A percentile compares a stretch with the other conserved stretches of the same genome.
These are phyloP conservation scores for Phytophthora sp. DNA, from an alignment of 352 stramenopile species.

Conservation along the genomic window DNA sequence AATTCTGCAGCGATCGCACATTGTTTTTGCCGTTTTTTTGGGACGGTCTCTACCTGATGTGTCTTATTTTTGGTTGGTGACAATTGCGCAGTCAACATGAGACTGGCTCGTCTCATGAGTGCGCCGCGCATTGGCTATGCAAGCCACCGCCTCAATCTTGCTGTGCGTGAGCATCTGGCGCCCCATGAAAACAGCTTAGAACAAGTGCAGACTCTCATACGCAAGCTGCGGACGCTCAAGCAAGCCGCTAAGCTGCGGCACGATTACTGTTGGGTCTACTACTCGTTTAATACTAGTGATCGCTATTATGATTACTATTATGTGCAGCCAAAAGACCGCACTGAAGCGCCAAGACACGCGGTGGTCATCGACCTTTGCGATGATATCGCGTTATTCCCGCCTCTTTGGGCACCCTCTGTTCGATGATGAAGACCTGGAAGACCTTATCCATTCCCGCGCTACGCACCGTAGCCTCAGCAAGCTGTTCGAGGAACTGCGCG, in stretches of 20 bases:
- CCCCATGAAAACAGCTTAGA: too few relatives aligned
- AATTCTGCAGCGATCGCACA: too few relatives aligned
- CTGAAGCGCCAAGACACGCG: neutral
- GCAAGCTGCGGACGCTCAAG: neutral
- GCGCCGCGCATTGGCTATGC: too few relatives aligned
- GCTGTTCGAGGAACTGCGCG: neutral
- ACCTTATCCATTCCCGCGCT: neutral
- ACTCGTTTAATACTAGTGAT: neutral
- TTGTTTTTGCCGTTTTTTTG: too few relatives aligned
- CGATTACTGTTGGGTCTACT: neutral
- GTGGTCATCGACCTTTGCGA: neutral
- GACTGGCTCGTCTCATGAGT: too few relatives aligned
- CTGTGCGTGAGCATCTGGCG: too few relatives aligned
- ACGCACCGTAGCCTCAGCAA: neutral
- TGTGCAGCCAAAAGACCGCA: neutral
- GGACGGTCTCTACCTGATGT: too few relatives aligned
- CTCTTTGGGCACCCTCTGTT: neutral
- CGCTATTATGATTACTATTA: too few relatives aligned
- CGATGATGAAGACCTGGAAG: neutral
- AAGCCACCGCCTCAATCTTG: too few relatives aligned
- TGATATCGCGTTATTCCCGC: neutral
- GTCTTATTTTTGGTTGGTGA: too few relatives aligned
- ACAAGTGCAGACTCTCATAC: neutral
- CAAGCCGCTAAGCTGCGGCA: neutral
- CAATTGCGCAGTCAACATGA: too few relatives aligned